Conservation (phyloP, 768 basidiomycete genomes). For the Russula lepida region DNA sequence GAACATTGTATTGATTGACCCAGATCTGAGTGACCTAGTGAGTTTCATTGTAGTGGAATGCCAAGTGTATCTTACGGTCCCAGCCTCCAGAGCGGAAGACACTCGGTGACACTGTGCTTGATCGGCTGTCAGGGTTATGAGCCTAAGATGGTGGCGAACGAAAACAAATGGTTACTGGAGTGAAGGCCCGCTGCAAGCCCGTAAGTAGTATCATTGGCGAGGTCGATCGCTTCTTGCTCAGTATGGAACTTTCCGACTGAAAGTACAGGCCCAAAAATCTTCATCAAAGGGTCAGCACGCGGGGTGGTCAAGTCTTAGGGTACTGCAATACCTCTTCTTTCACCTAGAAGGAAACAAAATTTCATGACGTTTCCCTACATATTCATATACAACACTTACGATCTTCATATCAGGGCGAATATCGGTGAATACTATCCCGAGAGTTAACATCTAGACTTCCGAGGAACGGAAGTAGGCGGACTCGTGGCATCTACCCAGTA, state of each 20-base stretch:
- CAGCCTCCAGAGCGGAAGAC: conserved; percentile 77
- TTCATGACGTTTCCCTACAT: neutral
- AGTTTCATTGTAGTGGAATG: neutral
- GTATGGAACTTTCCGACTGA: conserved; percentile 74
- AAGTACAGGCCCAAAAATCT: conserved; percentile 96
- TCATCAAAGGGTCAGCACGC: neutral
- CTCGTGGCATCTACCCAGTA: conserved; percentile 88
- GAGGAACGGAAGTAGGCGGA: conserved; percentile 30
- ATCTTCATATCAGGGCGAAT: conserved; percentile 79
- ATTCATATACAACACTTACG: conserved; percentile 36
- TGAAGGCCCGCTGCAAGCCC: conserved; percentile 90
- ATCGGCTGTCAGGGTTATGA: conserved; percentile 42
- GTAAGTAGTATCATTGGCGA: conserved; percentile 86
- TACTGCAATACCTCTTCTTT: conserved; percentile 53
- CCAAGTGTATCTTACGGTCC: conserved; percentile 50
- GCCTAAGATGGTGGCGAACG: conserved; percentile 4
- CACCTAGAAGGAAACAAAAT: conserved; percentile 32
- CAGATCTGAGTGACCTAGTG: conserved; percentile 49
- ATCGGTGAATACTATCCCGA: conserved; percentile 64
- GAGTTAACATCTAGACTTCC: neutral
- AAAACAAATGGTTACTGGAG: conserved; percentile 47
- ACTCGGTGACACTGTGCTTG: conserved; percentile 87
- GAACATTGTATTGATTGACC: conserved; percentile 83
- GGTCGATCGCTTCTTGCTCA: conserved; percentile 75
- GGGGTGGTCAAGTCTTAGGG: neutral